Percentiles rank a stretch among this genome's conserved stretches.
phyloP scores from a whole-genome alignment of 2,329 filamentous ascomycete species.

The Ophiostoma tasmaniense region DNA sequence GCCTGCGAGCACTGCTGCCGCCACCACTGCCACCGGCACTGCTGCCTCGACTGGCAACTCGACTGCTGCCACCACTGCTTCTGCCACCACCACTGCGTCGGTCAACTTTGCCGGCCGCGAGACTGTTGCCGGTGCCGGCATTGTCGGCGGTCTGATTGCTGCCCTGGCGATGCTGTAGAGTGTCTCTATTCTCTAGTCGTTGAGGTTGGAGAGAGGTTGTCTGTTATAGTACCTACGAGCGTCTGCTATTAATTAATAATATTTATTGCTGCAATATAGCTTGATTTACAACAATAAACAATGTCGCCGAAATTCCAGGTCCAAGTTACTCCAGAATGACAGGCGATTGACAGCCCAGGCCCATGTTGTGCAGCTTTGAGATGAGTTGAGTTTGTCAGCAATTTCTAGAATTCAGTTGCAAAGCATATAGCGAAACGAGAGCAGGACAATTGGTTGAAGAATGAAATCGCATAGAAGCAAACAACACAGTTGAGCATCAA shows the following conservation, averaged over 20 bases:
- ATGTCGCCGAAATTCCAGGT: background rate
- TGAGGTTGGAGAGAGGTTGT: background rate
- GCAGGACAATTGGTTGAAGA: background rate
- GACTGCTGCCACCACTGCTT: slow-evolving; percentile 5
- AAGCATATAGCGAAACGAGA: background rate
- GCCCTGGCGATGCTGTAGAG: slow-evolving; percentile 22
- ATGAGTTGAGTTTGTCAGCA: background rate
- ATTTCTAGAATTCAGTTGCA: background rate
- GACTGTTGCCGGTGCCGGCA: slow-evolving; percentile 18
- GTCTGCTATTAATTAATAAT: background rate
- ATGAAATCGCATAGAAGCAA: background rate
- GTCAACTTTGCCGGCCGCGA: slow-evolving; percentile 16
- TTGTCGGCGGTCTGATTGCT: slow-evolving; percentile 22
- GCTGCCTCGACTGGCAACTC: background rate
- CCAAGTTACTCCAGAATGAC: background rate
- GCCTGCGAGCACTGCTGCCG: slow-evolving; percentile 8
- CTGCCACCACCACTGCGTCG: slow-evolving; percentile 16
- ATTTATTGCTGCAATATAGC: background rate
- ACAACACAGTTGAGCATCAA: background rate
- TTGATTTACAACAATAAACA: background rate
- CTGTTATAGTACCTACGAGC: background rate
- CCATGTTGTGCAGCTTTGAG: background rate
- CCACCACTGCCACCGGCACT: slow-evolving; percentile 3
- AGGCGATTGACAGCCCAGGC: too few relatives aligned
- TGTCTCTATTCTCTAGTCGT: background rate